Evolutionary conservation across 1,284 basidiomycete species (phyloP).

Genomic region (Leccinum subspadiceum): DNA sequence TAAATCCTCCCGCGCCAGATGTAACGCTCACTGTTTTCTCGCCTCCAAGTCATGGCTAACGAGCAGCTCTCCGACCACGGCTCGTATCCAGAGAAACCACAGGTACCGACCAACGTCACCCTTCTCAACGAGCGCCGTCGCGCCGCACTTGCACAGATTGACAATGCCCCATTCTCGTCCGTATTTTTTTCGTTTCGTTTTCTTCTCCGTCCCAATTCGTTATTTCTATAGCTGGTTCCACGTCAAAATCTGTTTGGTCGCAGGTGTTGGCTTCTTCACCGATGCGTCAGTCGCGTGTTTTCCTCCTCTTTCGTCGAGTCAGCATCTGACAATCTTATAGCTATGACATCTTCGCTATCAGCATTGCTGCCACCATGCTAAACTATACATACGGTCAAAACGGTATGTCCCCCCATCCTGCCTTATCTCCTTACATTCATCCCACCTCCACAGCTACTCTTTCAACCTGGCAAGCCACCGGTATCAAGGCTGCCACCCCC

Average conservation of each 20-base stretch:
- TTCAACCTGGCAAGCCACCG: conserved; percentile 63
- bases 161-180: conserved; percentile 71
- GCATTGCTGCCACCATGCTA: conserved; percentile 73
- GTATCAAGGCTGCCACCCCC: conserved; percentile 76
- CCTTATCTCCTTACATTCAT: background rate
- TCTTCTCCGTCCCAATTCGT: background rate
- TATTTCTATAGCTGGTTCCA: conserved; percentile 54
- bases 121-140: conserved; percentile 51
- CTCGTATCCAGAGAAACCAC: conserved; percentile 30
- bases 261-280: conserved; percentile 82
- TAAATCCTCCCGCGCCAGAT: conserved; percentile 1
- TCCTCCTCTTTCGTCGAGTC: background rate
- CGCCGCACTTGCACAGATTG: conserved; percentile 74
- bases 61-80: conserved; percentile 31
- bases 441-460: conserved; percentile 30
- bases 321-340: conserved; percentile 29
- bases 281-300: conserved; percentile 55
- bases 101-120: background rate
- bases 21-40: background rate
- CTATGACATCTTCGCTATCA: conserved; percentile 77
- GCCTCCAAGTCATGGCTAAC: conserved; percentile 16
- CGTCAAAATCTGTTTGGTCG: conserved; percentile 68
- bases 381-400: conserved; percentile 68
- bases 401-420: conserved; percentile 8
- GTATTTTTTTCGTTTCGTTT: conserved; percentile 15